Percentiles rank a stretch among this genome's conserved stretches.
Evolutionary conservation across 1,139 yeast species (phyloP).

Genomic region (Hanseniaspora sp.): DNA sequence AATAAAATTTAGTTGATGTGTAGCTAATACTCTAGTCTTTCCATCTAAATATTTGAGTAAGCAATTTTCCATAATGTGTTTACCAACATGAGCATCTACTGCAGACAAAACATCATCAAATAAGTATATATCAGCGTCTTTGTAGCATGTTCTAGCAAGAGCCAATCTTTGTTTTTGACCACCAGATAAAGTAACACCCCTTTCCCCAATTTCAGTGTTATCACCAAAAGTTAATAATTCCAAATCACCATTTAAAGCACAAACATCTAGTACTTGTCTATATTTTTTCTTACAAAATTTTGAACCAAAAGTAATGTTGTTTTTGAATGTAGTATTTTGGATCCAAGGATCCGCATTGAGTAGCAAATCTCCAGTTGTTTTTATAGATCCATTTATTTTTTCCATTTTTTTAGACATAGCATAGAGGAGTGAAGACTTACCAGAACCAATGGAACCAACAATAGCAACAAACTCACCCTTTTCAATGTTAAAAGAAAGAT

Average conservation of each 20-base stretch:
- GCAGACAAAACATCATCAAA: constrained; percentile 79
- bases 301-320: constrained; percentile 58
- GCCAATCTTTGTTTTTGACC: constrained; percentile 82
- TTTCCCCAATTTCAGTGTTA: constrained; percentile 71
- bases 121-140: constrained; percentile 49
- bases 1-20: constrained; percentile 64
- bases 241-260: constrained; percentile 56
- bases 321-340: constrained; percentile 61
- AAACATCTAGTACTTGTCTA: constrained; percentile 43
- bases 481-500: constrained; percentile 28
- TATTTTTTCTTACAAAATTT: constrained; percentile 43
- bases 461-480: constrained; percentile 34
- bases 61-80: constrained; percentile 59
- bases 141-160: constrained; percentile 72
- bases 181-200: constrained; percentile 78
- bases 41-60: constrained; percentile 44
- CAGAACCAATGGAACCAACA: constrained; percentile 37
- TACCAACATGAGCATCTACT: constrained; percentile 79
- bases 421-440: constrained; percentile 36
- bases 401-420: constrained; percentile 40
- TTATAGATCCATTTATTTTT: constrained; percentile 32
- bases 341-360: constrained; percentile 65
- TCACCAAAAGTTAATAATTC: constrained; percentile 63
- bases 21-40: constrained; percentile 63
- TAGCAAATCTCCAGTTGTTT: constrained; percentile 31